Evolutionary conservation across 257 asterid genomes (phyloP), one percentile per base, ranked within the genome.

Genomic region (Jaltomata sinuosa): DNA sequence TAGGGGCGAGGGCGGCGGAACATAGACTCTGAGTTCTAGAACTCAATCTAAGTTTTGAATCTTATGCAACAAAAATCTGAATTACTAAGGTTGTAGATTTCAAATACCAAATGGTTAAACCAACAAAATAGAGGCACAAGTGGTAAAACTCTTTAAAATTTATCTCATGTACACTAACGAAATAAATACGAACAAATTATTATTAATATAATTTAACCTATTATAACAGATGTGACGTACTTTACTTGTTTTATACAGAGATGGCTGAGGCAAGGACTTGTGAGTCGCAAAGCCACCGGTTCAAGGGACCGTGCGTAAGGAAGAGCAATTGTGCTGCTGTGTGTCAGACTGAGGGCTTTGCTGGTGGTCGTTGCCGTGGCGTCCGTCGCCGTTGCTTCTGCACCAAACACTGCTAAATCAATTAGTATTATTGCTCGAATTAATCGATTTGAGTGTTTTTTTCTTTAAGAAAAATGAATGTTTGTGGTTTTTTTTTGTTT

Each of bases 311-410:
- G 10, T 83, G 85, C 38, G 18, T 72, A 2, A 71, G 83, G 12
- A 72, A 83, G 69, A 57, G n/a, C 36, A 83, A 83, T 5, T 83
- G 85, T 72, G 83, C 36, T 72, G 2, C 47, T 25, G 81, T 83
- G 25, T 83, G 85, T 47, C 53, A 83, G 29, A 83, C 83, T 2
- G 85, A 83, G 5, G 83, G 85, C 11, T 83, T 83, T 36, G 12
- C 8, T 5, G 80, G 72, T 3, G 81, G 81, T 36, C 59, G 8
- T 2, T 76, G 81, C 5, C 81, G 25, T 4, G 81, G 81, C 0
- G 0, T 14, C 12, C 81, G 81, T 0, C 81, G 59, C 0, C 81
- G 61, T 76, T 76, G 81, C 81, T 76, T 76, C 16, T 76, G 81
- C 4, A 47, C 81, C 6, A 76, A 47, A 76, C 40, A 15, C 9